Percentiles rank a stretch among this genome's conserved stretches.
Conservation (phyloP, 257 asterid genomes). For the Plantago ovata region DNA sequence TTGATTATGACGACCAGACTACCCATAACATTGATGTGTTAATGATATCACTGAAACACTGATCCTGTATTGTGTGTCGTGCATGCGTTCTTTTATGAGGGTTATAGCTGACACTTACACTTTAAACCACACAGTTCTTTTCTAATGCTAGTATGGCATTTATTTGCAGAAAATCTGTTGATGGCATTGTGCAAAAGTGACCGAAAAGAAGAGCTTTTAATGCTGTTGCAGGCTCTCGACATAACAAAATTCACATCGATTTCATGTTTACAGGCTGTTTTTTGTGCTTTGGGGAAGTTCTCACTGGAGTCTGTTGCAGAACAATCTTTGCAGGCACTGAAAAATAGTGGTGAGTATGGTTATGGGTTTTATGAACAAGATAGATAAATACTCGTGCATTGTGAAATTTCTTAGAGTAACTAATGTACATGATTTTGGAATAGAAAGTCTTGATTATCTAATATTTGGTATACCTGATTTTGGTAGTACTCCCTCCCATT, state of each 20-base stretch:
- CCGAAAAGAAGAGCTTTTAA: constrained; percentile 46
- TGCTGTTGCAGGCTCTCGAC: constrained; percentile 57
- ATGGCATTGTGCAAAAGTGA: constrained; percentile 65
- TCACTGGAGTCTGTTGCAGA: constrained; percentile 51
- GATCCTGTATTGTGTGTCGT: constrained; percentile 9
- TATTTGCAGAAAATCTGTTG: constrained; percentile 60
- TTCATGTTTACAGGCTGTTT: constrained; percentile 34
- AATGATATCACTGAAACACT: constrained; percentile 2
- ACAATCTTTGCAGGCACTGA: constrained; percentile 52
- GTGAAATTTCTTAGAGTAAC: neutral
- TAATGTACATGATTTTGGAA: neutral
- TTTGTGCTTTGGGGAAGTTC: constrained; percentile 69
- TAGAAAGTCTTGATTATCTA: neutral
- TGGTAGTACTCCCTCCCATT: too few species aligned
- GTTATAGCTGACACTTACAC: neutral
- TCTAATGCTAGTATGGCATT: constrained; percentile 23
- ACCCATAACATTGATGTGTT: constrained; percentile 17
- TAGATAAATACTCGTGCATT: neutral
- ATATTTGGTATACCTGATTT: constrained; percentile 1
- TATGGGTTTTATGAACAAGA: neutral
- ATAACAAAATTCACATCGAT: constrained; percentile 53
- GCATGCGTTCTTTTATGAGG: constrained; percentile 5
- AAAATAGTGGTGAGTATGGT: constrained; percentile 50
- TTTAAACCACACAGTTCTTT: constrained; percentile 5
- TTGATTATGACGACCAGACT: too few species aligned